Base-by-base conservation (phyloP, 1,284 basidiomycete genomes). In the Pseudozyma pruni region DNA sequence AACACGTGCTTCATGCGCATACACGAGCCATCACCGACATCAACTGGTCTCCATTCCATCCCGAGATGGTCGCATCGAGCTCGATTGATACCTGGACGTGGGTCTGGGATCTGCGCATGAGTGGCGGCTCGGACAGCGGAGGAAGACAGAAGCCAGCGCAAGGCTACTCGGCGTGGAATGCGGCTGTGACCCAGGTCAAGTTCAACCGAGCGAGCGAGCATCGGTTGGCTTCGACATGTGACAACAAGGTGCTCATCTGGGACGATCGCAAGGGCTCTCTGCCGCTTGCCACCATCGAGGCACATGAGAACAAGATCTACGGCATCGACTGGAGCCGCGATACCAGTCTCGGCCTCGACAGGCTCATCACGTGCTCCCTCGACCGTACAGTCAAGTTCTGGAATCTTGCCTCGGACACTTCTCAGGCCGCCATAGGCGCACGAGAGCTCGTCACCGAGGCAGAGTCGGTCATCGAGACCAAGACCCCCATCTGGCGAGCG, bases 401-500 rank as follows among this genome's bases (percentile, higher is more conserved):
- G 79, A 59, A 81, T 44, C 50, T 81, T 8, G 49, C 52, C 14
- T 64, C 70, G 6, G 61, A 68, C 0, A 45, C 71, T 8, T 67
- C 74, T 34, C 77, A 79, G 34, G 50, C 52, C 3, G 79, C 79
- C 3, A 69, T 79, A 23, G 76, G 71, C 1, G 52, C 73, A 1
- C 56, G 76, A n/a, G 60, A 73, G 49, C 71, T 78, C 16, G 70
- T 81, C 23, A 79, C 76, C 4, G 75, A 78, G 53, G 70, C 79
- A 1, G 72, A 80, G 46, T 61, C 60, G 4, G 87, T 84, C 5
- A 92, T 94, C 61, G 83, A 86, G 44, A 95, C 94, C 0, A 85
- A 86, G 1, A 93, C 96, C 77, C 95, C 95, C 0, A 91, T 98
- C 0, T 98, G 94, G 93, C 86, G 95, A 33, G 95, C 95, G 0